These are phyloP conservation scores for Claviceps purpurea DNA, from an alignment of 2,329 filamentous ascomycete species.

Conservation along the genomic window DNA sequence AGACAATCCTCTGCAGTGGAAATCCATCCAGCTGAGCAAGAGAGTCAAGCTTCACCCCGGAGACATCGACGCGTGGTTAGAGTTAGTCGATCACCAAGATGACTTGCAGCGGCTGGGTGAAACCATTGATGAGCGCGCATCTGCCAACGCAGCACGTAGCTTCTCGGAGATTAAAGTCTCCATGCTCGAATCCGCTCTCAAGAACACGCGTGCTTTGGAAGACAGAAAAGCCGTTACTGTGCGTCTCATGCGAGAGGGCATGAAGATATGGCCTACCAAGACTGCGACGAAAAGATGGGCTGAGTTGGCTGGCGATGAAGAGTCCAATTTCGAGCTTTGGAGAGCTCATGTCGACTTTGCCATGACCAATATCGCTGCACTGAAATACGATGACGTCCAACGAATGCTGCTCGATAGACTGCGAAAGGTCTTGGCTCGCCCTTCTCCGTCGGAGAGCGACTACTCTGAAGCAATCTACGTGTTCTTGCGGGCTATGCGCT, in stretches of 20 bases:
- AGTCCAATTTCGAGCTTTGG: constrained; percentile 49
- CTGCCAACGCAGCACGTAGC: constrained; percentile 49
- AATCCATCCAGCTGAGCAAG: constrained; percentile 48
- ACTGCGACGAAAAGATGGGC: constrained; percentile 53
- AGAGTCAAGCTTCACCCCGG: constrained; percentile 51
- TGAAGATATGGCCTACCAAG: constrained; percentile 57
- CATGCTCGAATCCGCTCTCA: constrained; percentile 65
- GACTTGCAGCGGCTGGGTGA: constrained; percentile 41
- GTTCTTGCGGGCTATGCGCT: constrained; percentile 59
- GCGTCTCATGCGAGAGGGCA: constrained; percentile 59
- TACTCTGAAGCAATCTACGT: constrained; percentile 43
- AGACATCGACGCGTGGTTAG: constrained; percentile 61
- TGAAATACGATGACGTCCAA: constrained; percentile 55
- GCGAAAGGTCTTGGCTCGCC: constrained; percentile 7
- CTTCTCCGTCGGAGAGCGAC: constrained; percentile 3
- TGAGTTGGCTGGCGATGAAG: constrained; percentile 21
- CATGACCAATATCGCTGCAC: constrained; percentile 52
- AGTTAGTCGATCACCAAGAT: constrained; percentile 69
- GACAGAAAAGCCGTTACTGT: constrained; percentile 49
- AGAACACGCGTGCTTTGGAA: constrained; percentile 31
- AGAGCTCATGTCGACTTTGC: constrained; percentile 57
- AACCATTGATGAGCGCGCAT: constrained; percentile 29
- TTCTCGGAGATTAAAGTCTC: constrained; percentile 69
- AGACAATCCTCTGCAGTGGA: constrained; percentile 35
- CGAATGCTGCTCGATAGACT: constrained; percentile 43